Evolutionary conservation across 371 early-diverging fungal genomes (phyloP).

Genomic region (Mortierella sp.): DNA sequence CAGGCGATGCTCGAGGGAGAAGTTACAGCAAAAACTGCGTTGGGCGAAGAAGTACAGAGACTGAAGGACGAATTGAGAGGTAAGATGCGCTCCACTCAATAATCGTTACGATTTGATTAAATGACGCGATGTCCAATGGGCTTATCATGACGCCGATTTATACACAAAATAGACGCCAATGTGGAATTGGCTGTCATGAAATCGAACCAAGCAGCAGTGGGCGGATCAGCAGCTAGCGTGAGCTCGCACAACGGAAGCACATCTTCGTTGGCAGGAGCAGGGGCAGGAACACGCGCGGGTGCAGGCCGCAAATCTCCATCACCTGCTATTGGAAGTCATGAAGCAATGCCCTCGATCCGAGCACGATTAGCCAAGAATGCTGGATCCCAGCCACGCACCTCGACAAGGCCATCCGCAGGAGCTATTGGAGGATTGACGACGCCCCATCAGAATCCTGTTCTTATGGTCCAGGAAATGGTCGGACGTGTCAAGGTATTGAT

Average conservation of each 20-base stretch:
- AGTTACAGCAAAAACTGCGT: conserved; percentile 71
- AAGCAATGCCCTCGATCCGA: conserved; percentile 51
- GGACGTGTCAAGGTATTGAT: conserved; percentile 72
- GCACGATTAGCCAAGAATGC: conserved; percentile 37
- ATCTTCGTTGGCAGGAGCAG: conserved; percentile 17
- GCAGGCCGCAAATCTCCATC: conserved; percentile 1
- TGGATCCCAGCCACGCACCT: conserved; percentile 6
- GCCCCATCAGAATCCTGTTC: conserved; percentile 65
- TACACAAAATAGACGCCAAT: conserved; percentile 66
- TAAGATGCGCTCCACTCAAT: conserved; percentile 31
- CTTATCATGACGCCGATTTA: too few relatives aligned
- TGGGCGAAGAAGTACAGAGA: conserved; percentile 80
- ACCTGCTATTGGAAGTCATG: conserved; percentile 21
- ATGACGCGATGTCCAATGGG: too few relatives aligned
- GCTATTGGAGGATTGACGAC: not conserved
- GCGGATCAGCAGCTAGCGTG: conserved; percentile 19
- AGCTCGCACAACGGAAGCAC: conserved; percentile 36
- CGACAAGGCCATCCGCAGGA: not conserved
- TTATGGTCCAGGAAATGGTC: conserved; percentile 80
- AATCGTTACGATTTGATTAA: too few relatives aligned
- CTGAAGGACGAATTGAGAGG: conserved; percentile 82
- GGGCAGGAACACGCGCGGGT: too few relatives aligned
- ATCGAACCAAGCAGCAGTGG: conserved; percentile 55
- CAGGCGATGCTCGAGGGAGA: conserved; percentile 77
- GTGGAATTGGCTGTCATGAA: conserved; percentile 68